Evolutionary conservation across 2,329 filamentous ascomycete genomes (phyloP).

Genomic region (Helicocarpus griseus): DNA sequence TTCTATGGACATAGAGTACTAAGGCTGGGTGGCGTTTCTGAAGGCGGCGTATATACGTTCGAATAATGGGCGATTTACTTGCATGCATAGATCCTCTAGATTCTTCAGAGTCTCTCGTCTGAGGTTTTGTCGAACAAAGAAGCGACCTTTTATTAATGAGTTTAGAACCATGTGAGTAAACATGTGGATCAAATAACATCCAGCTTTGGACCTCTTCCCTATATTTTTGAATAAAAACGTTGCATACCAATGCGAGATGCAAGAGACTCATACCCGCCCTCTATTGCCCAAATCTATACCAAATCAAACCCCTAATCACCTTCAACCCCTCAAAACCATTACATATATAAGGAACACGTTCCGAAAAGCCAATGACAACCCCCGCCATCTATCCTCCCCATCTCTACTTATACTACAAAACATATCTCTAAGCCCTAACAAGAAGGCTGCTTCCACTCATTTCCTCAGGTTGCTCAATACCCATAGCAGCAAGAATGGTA

Average conservation of each 20-base stretch:
- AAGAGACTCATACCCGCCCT: background rate
- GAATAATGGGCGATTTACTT: no score
- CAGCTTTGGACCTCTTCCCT: no score
- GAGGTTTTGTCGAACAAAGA: background rate
- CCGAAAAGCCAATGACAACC: no score
- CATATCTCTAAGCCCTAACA: slow-evolving; percentile 47
- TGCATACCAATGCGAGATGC: no score
- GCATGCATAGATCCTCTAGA: background rate
- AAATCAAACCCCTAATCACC: no score
- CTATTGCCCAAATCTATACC: background rate
- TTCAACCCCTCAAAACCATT: no score
- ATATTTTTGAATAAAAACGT: no score
- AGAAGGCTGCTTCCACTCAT: slow-evolving; percentile 86
- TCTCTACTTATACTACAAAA: no score
- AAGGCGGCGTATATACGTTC: background rate
- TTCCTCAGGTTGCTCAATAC: slow-evolving; percentile 76
- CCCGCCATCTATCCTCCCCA: background rate
- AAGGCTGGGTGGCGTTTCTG: background rate
- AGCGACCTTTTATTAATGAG: background rate
- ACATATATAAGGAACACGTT: no score
- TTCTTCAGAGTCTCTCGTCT: background rate
- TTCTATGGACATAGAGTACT: background rate
- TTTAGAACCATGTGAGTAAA: no score
- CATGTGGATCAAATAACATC: no score
- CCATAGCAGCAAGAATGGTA: slow-evolving; percentile 86